phyloP scores from a whole-genome alignment of 2,329 filamentous ascomycete species.

The Aspergillus sp. region DNA sequence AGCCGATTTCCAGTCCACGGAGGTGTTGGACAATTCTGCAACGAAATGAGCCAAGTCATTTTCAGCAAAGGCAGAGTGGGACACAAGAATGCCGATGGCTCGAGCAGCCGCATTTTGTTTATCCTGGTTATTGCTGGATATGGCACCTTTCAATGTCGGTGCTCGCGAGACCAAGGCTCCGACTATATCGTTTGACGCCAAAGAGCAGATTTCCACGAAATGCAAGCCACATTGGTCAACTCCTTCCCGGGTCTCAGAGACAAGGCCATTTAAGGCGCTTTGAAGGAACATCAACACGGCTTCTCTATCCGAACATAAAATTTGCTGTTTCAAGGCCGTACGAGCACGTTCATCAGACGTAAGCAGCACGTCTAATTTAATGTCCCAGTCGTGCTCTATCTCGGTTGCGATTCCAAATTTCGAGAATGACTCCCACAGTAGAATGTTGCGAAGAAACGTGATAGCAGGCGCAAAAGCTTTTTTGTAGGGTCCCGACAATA shows the following conservation, averaged over 20 bases:
- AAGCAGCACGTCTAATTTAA: slow-evolving; percentile 64
- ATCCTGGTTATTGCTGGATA: slow-evolving; percentile 64
- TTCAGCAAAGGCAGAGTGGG: slow-evolving; percentile 46
- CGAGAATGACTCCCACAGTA: slow-evolving; percentile 50
- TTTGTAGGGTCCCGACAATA: slow-evolving; percentile 22
- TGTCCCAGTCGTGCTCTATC: slow-evolving; percentile 75
- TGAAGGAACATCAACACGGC: slow-evolving; percentile 36
- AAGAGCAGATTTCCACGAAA: slow-evolving; percentile 48
- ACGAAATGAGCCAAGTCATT: slow-evolving; percentile 38
- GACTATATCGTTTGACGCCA: slow-evolving; percentile 48
- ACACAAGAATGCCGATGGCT: slow-evolving; percentile 66
- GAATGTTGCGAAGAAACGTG: slow-evolving; percentile 56
- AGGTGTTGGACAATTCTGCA: slow-evolving; percentile 39
- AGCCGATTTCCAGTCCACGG: slow-evolving; percentile 49
- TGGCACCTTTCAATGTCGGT: slow-evolving; percentile 48
- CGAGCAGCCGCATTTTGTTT: slow-evolving; percentile 60
- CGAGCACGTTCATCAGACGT: slow-evolving; percentile 61
- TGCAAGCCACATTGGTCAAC: slow-evolving; percentile 40
- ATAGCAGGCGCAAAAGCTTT: slow-evolving; percentile 61
- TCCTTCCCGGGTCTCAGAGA: slow-evolving; percentile 31
- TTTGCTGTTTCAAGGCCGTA: slow-evolving; percentile 40
- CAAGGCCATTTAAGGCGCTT: slow-evolving; percentile 39
- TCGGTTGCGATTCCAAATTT: slow-evolving; percentile 40
- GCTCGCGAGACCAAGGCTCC: slow-evolving; percentile 43
- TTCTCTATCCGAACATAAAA: slow-evolving; percentile 25